Percentiles rank a stretch among this genome's conserved stretches.
These are phyloP conservation scores for Dioscorea zingiberensis DNA, from an alignment of 106 monocot genomes.

Conservation along the genomic window DNA sequence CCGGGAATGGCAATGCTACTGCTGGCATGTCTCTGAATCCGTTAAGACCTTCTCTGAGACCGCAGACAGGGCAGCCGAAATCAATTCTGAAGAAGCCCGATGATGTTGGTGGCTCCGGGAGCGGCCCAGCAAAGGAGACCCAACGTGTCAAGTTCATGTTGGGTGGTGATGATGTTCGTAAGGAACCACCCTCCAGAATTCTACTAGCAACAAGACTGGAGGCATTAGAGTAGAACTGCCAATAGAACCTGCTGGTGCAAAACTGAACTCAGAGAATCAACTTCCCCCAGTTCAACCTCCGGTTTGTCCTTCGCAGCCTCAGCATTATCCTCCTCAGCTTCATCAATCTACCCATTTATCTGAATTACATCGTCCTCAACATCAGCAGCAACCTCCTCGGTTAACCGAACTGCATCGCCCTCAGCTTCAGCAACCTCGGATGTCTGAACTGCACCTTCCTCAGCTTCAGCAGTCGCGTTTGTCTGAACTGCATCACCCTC, in stretches of 20 bases:
- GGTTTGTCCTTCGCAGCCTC: too few relatives aligned
- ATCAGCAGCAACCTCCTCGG: too few relatives aligned
- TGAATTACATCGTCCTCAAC: too few relatives aligned
- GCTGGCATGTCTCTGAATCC: not conserved
- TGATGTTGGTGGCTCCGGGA: slow-evolving; percentile 19
- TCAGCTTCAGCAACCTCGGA: too few relatives aligned
- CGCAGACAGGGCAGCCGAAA: slow-evolving; percentile 23
- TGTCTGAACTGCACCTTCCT: not conserved
- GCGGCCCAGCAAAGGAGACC: slow-evolving; percentile 15
- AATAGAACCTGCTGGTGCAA: too few relatives aligned
- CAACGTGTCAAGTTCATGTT: slow-evolving; percentile 59
- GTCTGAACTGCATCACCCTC: not conserved
- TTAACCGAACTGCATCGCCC: too few relatives aligned
- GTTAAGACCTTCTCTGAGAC: not conserved
- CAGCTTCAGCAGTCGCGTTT: not conserved
- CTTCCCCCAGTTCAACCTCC: too few relatives aligned
- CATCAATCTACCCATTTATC: too few relatives aligned
- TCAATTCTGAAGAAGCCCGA: slow-evolving; percentile 55
- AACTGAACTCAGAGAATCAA: too few relatives aligned
- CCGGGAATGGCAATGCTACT: not conserved
- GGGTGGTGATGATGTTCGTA: slow-evolving; percentile 11
- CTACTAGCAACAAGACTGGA: slow-evolving; percentile 1
- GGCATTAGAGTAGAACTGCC: not conserved
- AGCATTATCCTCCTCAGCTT: too few relatives aligned
- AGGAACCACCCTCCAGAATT: slow-evolving; percentile 3